A percentile compares a stretch with the other conserved stretches of the same genome.
phyloP scores from a whole-genome alignment of 768 basidiomycete species.

The Calocera viscosa region DNA sequence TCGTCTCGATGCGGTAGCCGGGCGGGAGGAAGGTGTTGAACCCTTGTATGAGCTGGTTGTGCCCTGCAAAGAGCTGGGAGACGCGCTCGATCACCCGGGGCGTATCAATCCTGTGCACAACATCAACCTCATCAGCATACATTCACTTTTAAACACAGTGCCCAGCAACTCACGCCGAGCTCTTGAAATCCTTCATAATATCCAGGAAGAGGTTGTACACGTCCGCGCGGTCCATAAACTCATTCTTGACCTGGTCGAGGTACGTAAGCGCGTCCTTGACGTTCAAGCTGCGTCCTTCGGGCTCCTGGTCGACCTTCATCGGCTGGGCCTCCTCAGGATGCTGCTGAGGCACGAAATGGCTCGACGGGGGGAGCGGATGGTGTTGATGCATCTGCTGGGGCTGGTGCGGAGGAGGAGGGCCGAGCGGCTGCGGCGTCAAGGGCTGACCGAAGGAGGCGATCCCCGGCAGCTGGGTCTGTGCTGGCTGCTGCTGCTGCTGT shows the following conservation, averaged over 20 bases:
- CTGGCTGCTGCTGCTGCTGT: too few species aligned
- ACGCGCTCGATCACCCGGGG: conserved; percentile 95
- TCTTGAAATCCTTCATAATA: conserved; percentile 99
- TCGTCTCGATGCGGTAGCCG: conserved; percentile 77
- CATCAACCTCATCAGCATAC: conserved; percentile 13
- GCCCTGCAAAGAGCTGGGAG: conserved; percentile 81
- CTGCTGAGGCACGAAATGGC: background rate
- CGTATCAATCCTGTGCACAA: conserved; percentile 71
- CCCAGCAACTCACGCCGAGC: conserved; percentile 47
- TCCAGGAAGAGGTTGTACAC: conserved; percentile 91
- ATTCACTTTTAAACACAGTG: background rate
- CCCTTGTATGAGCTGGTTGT: conserved; percentile 83
- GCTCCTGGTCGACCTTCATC: background rate
- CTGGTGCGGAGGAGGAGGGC: background rate
- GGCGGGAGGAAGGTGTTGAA: conserved; percentile 96
- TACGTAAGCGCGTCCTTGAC: conserved; percentile 89
- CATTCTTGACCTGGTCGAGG: conserved; percentile 84
- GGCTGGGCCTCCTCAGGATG: background rate
- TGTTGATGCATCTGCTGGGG: background rate
- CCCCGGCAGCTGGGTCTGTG: background rate
- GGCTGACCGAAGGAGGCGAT: conserved; percentile 5
- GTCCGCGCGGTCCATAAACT: conserved; percentile 80
- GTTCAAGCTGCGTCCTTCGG: conserved; percentile 52
- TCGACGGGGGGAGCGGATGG: background rate
- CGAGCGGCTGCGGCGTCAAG: background rate